Conservation (phyloP, 176 grass and related monocot genomes). For the Triticum aestivum region IWGSC_CS_RefSeq_v2.1 NC_057811.1:478119311-478119810, state of each 20-base stretch:
- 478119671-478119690: not conserved
- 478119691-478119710: not conserved
- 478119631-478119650: constrained; percentile 1
- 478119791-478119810: not conserved
- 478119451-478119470: not conserved
- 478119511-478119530: constrained; percentile 55
- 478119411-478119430: not conserved
- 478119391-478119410: constrained; percentile 42
- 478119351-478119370: constrained; percentile 42
- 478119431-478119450: constrained; percentile 15
- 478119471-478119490: constrained; percentile 54
- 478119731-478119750: not conserved
- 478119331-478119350: constrained; percentile 47
- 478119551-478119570: constrained; percentile 42
- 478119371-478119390: constrained; percentile 36
- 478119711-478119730: constrained; percentile 3
- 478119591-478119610: constrained; percentile 31
- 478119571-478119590: constrained; percentile 38
- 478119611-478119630: not conserved
- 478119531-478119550: constrained; percentile 24
- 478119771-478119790: not conserved
- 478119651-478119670: constrained; percentile 4
- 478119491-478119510: constrained; percentile 28
- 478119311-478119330: constrained; percentile 51
- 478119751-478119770: not conserved